Conservation (phyloP, 352 stramenopile genomes). For the Phytopythium aichiense region DNA sequence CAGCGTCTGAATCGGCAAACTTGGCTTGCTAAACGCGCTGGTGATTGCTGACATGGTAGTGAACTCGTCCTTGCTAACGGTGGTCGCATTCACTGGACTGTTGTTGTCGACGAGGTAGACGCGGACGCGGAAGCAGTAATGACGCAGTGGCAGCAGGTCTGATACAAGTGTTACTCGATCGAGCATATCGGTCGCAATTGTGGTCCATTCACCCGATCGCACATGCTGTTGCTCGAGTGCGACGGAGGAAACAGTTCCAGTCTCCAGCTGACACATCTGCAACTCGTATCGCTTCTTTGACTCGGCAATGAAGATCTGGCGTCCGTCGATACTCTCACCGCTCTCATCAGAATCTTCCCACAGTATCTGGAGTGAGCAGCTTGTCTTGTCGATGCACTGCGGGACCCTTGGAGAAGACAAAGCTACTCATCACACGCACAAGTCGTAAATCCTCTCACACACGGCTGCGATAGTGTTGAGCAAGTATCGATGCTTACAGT, state of each 20-base stretch:
- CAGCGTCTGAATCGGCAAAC: constrained; percentile 20
- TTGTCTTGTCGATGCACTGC: constrained; percentile 14
- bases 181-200: constrained; percentile 5
- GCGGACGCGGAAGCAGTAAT: constrained; percentile 26
- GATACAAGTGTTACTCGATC: constrained; percentile 7
- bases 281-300: constrained; percentile 16
- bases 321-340: not conserved
- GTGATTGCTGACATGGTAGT: not conserved
- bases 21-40: constrained; percentile 18
- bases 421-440: constrained; percentile 2
- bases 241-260: constrained; percentile 3
- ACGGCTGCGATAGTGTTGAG: not conserved
- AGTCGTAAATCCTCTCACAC: not conserved
- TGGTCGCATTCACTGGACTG: not conserved
- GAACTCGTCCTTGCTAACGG: not conserved
- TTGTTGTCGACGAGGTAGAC: not conserved
- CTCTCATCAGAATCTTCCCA: constrained; percentile 11
- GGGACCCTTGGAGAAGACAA: constrained; percentile 18
- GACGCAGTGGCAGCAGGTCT: constrained; percentile 14
- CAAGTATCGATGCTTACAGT: constrained; percentile 10
- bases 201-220: constrained; percentile 8
- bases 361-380: constrained; percentile 16
- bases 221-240: not conserved
- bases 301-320: too few species aligned
- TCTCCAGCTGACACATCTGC: constrained; percentile 15